Conservation (phyloP, 108 stramenopile species). For the Fistulifera solaris region DNA sequence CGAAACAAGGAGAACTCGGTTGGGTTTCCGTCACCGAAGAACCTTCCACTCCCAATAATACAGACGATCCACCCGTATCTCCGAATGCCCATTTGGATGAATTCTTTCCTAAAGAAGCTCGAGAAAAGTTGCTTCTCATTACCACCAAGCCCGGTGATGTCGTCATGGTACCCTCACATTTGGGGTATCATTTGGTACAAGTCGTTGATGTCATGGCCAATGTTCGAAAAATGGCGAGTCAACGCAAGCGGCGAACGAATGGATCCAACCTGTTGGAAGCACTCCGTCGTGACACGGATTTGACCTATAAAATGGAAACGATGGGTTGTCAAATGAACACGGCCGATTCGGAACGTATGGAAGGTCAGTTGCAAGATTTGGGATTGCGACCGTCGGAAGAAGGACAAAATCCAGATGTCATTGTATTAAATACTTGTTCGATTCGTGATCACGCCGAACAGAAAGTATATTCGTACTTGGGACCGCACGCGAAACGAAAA, state of each 20-base stretch:
- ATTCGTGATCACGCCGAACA: constrained; percentile 97
- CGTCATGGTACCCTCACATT: constrained; percentile 32
- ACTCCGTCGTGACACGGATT: constrained; percentile 2
- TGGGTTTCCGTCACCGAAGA: constrained; percentile 36
- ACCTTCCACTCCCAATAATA: constrained; percentile 16
- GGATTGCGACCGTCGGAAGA: constrained; percentile 57
- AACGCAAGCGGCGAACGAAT: constrained; percentile 33
- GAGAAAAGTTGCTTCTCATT: constrained; percentile 41
- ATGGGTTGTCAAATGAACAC: constrained; percentile 98
- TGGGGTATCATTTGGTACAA: constrained; percentile 77
- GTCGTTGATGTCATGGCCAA: constrained; percentile 84
- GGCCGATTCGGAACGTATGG: constrained; percentile 94
- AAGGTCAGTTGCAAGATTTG: constrained; percentile 85
- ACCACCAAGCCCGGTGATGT: constrained; percentile 78
- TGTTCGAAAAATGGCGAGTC: constrained; percentile 67
- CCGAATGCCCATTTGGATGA: constrained; percentile 51
- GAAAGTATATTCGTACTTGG: constrained; percentile 76
- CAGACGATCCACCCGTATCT: background rate
- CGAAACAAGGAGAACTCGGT: constrained; percentile 60
- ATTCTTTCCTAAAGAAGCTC: constrained; percentile 46
- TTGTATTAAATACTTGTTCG: constrained; percentile 92
- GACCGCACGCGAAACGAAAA: constrained; percentile 72
- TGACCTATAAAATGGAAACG: constrained; percentile 75
- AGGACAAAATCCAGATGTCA: constrained; percentile 67
- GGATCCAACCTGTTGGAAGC: background rate